Base-by-base conservation (phyloP, 192 early-diverging fungal species). In the Helicostylum pulchrum region DNA sequence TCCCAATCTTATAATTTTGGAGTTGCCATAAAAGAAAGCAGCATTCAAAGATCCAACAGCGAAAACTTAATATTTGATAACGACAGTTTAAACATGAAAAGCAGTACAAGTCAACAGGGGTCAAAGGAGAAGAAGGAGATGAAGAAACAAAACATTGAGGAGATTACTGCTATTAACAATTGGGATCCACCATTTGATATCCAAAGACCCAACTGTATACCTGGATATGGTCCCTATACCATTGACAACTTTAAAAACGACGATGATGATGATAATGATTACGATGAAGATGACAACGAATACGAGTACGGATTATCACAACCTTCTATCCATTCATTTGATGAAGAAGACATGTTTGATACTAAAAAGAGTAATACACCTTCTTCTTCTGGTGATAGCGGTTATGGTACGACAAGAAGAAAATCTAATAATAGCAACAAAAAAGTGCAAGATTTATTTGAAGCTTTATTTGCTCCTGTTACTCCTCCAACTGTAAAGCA, bases 361-460 rank as follows among this genome's bases (percentile, higher is more conserved):
- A 56, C 54, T 36, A 56, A 56, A 3, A 56, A 56, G 8, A 62
- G 46, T 17, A 62, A 49, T 12, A 62, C 54, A 17, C 54, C 54
- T 7, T 56, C 60, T 12, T 62, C 46, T 32, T 62, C 60, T 11
- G 60, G 45, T 46, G 60, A 62, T 15, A 62, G 60, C 32, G 60
- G 60, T 4, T 62, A 62, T 50, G 60, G 60, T 3, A 62, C 60
- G 11, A 62, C 60, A 32, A 19, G 60, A n/a, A 46, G 47, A 50
- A 39, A 30, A 56, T 56, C 54, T 34, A 39, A 39, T 39, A 39
- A 39, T 39, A 39, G 36, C 6, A 39, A 39, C 17, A 48, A 14
- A 5, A 48, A 48, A 48, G 17, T 19, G 4, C 46, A 48, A 19
- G 46, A 19, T 17, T 48, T 48, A 48, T 48, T 48, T 19, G 46